Conservation (phyloP, 805 yeast species). For the Starmerella sirachaensis region DNA sequence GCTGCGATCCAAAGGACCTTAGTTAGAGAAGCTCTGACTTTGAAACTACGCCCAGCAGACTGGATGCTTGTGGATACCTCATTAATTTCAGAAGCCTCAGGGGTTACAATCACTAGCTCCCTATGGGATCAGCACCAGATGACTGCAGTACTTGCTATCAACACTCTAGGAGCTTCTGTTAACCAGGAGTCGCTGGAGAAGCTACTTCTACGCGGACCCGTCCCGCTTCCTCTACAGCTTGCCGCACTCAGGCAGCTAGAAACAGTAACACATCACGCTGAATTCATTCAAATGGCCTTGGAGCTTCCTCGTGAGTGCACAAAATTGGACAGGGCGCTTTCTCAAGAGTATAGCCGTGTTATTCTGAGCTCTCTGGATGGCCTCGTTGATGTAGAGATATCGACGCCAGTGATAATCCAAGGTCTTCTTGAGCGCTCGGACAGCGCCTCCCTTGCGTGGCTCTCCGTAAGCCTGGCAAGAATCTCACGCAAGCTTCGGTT, state of each 20-base stretch:
- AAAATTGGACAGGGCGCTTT: constrained; percentile 3
- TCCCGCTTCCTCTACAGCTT: too few relatives aligned
- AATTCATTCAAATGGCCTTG: neutral
- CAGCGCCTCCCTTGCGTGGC: constrained; percentile 2
- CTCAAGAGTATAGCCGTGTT: neutral
- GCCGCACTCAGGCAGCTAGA: too few relatives aligned
- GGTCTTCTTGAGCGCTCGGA: neutral
- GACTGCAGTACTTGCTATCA: neutral
- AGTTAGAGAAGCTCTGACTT: constrained; percentile 7
- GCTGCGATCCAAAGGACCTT: constrained; percentile 14
- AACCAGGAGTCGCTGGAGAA: too few relatives aligned
- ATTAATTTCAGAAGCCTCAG: constrained; percentile 5
- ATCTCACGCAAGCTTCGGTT: too few relatives aligned
- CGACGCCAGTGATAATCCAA: neutral
- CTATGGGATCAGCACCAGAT: neutral
- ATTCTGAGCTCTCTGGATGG: neutral
- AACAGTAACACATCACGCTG: too few relatives aligned
- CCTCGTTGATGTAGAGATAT: neutral
- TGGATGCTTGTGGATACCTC: constrained; percentile 12
- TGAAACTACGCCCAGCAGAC: constrained; percentile 2
- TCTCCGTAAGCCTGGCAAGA: too few relatives aligned
- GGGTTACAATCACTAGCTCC: constrained; percentile 1
- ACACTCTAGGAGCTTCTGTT: neutral
- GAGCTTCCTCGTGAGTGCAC: constrained; percentile 1
- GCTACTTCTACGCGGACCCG: too few relatives aligned